phyloP scores from a whole-genome alignment of 2,329 filamentous ascomycete genomes.

The Capronia epimyces region DNA sequence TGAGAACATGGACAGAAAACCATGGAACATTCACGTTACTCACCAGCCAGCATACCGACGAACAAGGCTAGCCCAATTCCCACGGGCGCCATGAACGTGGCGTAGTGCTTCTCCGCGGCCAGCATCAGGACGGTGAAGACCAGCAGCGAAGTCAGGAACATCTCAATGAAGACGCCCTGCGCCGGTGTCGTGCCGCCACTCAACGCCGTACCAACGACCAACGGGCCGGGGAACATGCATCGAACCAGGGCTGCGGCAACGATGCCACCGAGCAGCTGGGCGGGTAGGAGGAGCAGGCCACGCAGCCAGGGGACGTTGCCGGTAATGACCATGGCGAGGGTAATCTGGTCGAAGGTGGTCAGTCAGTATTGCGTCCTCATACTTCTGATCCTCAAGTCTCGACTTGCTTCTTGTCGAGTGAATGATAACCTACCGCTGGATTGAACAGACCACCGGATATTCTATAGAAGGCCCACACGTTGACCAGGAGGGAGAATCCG shows the following conservation, averaged over 20 bases:
- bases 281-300: slow-evolving; percentile 48
- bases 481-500: slow-evolving; percentile 46
- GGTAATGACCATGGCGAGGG: slow-evolving; percentile 53
- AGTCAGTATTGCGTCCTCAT: neutral
- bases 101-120: slow-evolving; percentile 66
- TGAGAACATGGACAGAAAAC: slow-evolving; percentile 33
- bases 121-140: slow-evolving; percentile 64
- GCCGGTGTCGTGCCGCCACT: slow-evolving; percentile 46
- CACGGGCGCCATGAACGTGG: slow-evolving; percentile 64
- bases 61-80: slow-evolving; percentile 68
- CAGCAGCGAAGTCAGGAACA: slow-evolving; percentile 59
- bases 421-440: slow-evolving; percentile 38
- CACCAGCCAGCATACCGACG: slow-evolving; percentile 37
- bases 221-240: slow-evolving; percentile 52
- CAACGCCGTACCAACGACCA: slow-evolving; percentile 52
- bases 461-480: slow-evolving; percentile 51
- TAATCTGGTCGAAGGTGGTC: slow-evolving; percentile 36
- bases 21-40: slow-evolving; percentile 41
- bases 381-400: too few relatives aligned
- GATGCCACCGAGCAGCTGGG: slow-evolving; percentile 56
- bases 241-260: slow-evolving; percentile 55
- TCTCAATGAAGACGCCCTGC: slow-evolving; percentile 62
- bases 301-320: slow-evolving; percentile 51
- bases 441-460: slow-evolving; percentile 50
- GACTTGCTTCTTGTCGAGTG: neutral